Percentiles rank a stretch among this genome's conserved stretches.
phyloP scores from a whole-genome alignment of 352 stramenopile species.

The Aphanomyces stellatus region DNA sequence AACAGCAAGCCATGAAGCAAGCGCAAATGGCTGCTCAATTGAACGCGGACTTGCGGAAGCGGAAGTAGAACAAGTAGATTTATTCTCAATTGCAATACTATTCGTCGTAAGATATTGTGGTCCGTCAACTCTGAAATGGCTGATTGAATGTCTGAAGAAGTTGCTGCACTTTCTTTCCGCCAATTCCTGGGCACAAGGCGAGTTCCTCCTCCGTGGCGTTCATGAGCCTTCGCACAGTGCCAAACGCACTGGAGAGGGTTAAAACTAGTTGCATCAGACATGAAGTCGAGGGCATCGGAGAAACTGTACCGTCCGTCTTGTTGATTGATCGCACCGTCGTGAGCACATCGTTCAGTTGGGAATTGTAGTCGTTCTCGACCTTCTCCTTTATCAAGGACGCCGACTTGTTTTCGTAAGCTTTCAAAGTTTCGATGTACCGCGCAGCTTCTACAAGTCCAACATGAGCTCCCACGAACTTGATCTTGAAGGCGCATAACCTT shows the following conservation, averaged over 20 bases:
- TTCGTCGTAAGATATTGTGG: too few relatives aligned
- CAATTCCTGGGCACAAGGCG: constrained; percentile 89
- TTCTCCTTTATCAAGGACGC: constrained; percentile 91
- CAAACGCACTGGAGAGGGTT: constrained; percentile 90
- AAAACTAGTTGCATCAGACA: constrained; percentile 27
- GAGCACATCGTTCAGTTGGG: constrained; percentile 88
- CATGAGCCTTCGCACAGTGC: constrained; percentile 76
- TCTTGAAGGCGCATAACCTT: neutral
- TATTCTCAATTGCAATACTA: neutral
- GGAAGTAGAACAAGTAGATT: constrained; percentile 35
- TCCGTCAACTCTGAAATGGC: constrained; percentile 62
- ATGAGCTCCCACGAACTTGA: too few relatives aligned
- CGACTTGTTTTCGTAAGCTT: constrained; percentile 94
- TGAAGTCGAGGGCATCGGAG: neutral
- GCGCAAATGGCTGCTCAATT: constrained; percentile 41
- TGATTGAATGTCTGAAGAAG: constrained; percentile 92
- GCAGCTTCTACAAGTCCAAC: constrained; percentile 85
- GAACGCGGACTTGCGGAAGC: constrained; percentile 57
- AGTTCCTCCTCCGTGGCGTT: constrained; percentile 90
- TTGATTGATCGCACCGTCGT: constrained; percentile 88
- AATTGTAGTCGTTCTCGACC: constrained; percentile 85
- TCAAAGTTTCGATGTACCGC: constrained; percentile 95
- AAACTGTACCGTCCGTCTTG: constrained; percentile 83
- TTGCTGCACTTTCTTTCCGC: constrained; percentile 90
- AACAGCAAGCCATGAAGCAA: constrained; percentile 11